A percentile compares a stretch with the other conserved stretches of the same genome.
Evolutionary conservation across 352 stramenopile species (phyloP).

Genomic region (Phytophthora hybrid): DNA sequence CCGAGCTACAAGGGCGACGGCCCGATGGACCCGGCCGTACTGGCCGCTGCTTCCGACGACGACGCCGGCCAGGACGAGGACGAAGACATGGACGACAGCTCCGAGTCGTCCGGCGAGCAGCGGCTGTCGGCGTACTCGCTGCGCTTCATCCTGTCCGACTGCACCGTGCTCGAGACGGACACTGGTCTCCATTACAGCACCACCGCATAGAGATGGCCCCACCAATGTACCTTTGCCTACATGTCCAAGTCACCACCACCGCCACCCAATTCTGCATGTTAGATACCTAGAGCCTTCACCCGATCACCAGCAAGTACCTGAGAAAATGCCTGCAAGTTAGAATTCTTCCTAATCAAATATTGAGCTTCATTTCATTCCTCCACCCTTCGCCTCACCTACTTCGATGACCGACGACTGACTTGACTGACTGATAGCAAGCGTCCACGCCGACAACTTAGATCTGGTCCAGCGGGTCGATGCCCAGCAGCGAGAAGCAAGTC

Average conservation of each 20-base stretch:
- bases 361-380: constrained; percentile 45
- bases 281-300: constrained; percentile 34
- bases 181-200: constrained; percentile 65
- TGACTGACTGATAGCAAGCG: constrained; percentile 9
- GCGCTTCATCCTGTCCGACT: constrained; percentile 83
- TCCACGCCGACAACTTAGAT: constrained; percentile 77
- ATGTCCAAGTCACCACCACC: constrained; percentile 29
- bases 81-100: constrained; percentile 52
- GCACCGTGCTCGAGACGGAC: constrained; percentile 75
- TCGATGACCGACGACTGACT: constrained; percentile 10
- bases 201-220: constrained; percentile 34
- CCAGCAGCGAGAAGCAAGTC: constrained; percentile 93
- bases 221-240: constrained; percentile 37
- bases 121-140: constrained; percentile 81
- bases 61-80: constrained; percentile 59
- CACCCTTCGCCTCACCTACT: constrained; percentile 22
- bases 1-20: constrained; percentile 49
- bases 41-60: constrained; percentile 60
- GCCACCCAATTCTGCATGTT: constrained; percentile 25
- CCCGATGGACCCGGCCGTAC: constrained; percentile 61
- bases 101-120: constrained; percentile 29
- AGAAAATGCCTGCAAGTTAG: constrained; percentile 41
- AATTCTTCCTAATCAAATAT: constrained; percentile 50
- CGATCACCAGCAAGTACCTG: constrained; percentile 32
- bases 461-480: constrained; percentile 94